phyloP scores from a whole-genome alignment of 768 basidiomycete genomes.

The Boletus huronensis region DNA sequence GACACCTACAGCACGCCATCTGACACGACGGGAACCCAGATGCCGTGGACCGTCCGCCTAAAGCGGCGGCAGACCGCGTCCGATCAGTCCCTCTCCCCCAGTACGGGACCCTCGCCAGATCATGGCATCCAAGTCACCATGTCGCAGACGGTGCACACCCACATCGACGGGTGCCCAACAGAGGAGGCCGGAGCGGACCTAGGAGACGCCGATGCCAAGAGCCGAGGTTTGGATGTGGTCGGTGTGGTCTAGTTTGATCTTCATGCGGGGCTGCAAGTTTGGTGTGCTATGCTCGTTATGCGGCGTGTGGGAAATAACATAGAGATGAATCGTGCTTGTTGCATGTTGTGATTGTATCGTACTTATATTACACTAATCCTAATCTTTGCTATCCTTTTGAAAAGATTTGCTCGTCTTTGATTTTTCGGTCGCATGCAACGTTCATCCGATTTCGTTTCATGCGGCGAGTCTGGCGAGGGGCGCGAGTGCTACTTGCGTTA shows the following conservation, averaged over 20 bases:
- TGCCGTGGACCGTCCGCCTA: not conserved
- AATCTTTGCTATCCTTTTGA: not conserved
- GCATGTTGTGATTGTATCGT: too few species aligned
- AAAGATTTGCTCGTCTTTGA: not conserved
- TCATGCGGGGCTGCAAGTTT: not conserved
- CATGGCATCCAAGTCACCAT: not conserved
- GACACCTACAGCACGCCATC: not conserved
- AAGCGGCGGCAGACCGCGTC: not conserved
- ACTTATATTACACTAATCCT: too few species aligned
- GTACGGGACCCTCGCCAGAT: not conserved
- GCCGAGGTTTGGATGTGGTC: not conserved
- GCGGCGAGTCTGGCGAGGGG: too few species aligned
- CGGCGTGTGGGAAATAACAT: too few species aligned
- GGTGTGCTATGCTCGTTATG: too few species aligned
- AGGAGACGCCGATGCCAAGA: not conserved
- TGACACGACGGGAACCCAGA: not conserved
- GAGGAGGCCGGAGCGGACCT: not conserved
- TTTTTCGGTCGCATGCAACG: too few species aligned
- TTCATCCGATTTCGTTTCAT: too few species aligned
- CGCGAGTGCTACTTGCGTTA: too few species aligned
- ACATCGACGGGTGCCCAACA: not conserved
- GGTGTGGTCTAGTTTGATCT: not conserved
- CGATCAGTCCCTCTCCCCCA: not conserved
- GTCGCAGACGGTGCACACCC: not conserved
- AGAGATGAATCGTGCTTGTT: not conserved